phyloP scores from a whole-genome alignment of 495 filamentous ascomycete genomes.

The Neurospora discreta region DNA sequence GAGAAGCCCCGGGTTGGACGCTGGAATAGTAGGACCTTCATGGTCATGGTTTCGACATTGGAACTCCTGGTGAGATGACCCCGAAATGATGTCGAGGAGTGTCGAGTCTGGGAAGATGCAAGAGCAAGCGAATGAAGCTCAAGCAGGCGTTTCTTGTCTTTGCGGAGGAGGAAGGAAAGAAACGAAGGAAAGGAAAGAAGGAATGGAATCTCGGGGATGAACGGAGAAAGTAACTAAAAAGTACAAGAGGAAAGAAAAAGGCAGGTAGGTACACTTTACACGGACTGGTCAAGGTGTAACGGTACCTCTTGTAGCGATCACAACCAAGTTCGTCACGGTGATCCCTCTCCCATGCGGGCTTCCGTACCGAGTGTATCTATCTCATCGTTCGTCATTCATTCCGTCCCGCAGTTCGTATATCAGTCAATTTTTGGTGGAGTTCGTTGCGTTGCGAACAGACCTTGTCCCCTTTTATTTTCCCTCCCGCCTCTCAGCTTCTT shows the following conservation, averaged over 20 bases:
- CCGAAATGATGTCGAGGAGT: neutral
- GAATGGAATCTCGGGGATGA: neutral
- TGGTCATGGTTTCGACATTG: constrained; percentile 5
- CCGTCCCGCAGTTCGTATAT: neutral
- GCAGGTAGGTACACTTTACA: neutral
- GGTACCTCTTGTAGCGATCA: too few species aligned
- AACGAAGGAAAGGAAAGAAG: neutral
- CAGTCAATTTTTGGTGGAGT: neutral
- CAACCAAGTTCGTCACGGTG: neutral
- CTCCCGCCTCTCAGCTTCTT: neutral
- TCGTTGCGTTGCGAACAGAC: neutral
- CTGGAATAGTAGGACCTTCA: constrained; percentile 8
- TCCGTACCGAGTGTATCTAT: neutral
- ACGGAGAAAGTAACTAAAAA: neutral
- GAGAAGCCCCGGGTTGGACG: constrained; percentile 11
- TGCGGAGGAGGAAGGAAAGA: neutral
- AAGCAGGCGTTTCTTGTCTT: neutral
- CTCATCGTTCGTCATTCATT: neutral
- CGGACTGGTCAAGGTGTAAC: too few species aligned
- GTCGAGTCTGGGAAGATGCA: neutral
- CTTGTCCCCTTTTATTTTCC: neutral
- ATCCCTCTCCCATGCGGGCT: neutral
- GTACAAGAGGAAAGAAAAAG: neutral
- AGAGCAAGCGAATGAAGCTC: neutral
- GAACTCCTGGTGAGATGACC: neutral